Conservation (phyloP, 83 land plant species). For the Picea abies region DNA sequence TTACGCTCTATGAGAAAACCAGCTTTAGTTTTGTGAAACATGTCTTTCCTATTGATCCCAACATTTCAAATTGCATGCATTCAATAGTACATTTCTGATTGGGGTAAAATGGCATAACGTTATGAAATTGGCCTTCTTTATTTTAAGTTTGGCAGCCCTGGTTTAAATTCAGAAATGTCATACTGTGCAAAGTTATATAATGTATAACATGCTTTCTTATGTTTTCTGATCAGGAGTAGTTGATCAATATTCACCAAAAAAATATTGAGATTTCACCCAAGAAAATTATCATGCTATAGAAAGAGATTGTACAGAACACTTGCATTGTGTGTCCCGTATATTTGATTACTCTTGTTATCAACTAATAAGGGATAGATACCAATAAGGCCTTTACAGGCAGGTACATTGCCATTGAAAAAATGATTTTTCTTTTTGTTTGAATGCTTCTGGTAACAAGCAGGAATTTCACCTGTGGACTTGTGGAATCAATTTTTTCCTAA, state of each 20-base stretch:
- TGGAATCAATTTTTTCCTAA: no score
- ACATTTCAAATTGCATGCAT: background rate
- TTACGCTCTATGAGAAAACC: background rate
- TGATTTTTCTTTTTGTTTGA: no score
- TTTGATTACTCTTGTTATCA: no score
- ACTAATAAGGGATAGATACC: no score
- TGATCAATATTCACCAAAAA: background rate
- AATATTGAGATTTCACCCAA: background rate
- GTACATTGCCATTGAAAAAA: no score
- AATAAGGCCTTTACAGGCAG: no score
- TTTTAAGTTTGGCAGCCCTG: slow-evolving; percentile 14
- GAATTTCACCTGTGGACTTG: no score
- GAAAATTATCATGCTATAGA: background rate
- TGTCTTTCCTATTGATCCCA: background rate
- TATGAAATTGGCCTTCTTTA: background rate
- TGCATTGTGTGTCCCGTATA: no score
- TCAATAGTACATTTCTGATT: background rate
- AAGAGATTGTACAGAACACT: background rate
- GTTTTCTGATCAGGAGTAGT: background rate
- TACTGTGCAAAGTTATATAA: background rate
- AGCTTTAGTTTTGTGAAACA: background rate
- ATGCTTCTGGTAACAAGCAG: no score
- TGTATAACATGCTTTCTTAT: background rate
- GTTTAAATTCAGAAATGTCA: slow-evolving; percentile 25
- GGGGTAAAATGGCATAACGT: background rate